Evolutionary conservation across 225 moss, liverwort and hornwort genomes (phyloP).

Genomic region (Bryum argenteum): DNA sequence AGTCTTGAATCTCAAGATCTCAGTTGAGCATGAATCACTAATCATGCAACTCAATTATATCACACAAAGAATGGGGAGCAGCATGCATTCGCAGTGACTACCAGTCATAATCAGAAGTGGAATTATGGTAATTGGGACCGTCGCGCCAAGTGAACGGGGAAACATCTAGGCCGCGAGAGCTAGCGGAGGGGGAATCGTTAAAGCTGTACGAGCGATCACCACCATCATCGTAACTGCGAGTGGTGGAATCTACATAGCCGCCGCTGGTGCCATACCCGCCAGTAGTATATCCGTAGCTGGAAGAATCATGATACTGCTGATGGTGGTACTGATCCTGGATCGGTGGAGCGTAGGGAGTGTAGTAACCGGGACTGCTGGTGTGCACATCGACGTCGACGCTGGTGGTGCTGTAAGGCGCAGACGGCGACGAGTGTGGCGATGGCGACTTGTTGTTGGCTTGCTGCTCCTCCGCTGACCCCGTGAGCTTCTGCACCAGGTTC

Average conservation of each 20-base stretch:
- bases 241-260: conserved; percentile 1
- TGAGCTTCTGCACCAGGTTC: conserved; percentile 57
- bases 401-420: conserved; percentile 8
- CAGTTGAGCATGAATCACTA: too few relatives aligned
- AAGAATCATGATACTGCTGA: conserved; percentile 12
- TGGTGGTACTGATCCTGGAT: conserved; percentile 16
- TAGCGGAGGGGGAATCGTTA: conserved; percentile 6
- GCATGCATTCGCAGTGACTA: neutral
- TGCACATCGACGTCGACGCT: conserved; percentile 1
- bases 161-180: conserved; percentile 23
- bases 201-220: neutral
- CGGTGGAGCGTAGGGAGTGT: neutral
- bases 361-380: neutral
- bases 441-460: conserved; percentile 21
- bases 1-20: too few relatives aligned
- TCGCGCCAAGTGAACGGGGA: conserved; percentile 35
- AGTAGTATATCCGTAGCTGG: neutral
- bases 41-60: neutral
- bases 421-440: conserved; percentile 31
- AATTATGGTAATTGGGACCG: conserved; percentile 29
- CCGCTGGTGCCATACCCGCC: neutral
- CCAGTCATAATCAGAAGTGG: conserved; percentile 45
- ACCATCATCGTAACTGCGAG: neutral
- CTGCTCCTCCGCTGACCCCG: conserved; percentile 43
- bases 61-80: neutral